Base-by-base conservation (phyloP, 192 early-diverging fungal genomes). In the Thamnidium elegans region DNA sequence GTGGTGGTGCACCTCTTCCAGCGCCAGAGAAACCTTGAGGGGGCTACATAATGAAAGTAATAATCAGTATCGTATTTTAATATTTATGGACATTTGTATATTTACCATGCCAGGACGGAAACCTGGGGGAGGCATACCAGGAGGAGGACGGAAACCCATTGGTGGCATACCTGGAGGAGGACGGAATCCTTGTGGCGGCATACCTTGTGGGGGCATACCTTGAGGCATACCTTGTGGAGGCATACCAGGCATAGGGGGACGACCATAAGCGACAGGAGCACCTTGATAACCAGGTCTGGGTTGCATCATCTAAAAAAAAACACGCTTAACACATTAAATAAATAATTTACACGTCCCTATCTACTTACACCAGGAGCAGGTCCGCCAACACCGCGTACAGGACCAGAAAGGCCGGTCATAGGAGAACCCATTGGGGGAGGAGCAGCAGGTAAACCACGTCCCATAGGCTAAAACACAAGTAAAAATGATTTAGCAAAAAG, bases 301-400 rank as follows among this genome's bases (percentile, higher is more conserved):
- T 63, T 86, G 82, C 94, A 98, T 98, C 83, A 90, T 89, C 65
- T 75, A 55, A 50, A 19, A 11, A 42, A 32, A 9, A 46, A 11
- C 32, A 15, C 48, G 19, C 14, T 48, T 44, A 36, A 45, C 31
- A 31, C 3, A 26, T 2, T 9, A 39, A 39, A 52, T 32, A 34
- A 1, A 55, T 55, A n/a, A 34, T 14, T 58, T 5, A 21, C 19
- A 13, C 26, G 3, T 26, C 51, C 6, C 32, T 17, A 23, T 60
- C 39, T 21, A 65, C 71, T 73, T 68, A 73, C 71, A 63, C 84
- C 84, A 48, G 88, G 85, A 19, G 90, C 90, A 36, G 96, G 96
- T 31, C 94, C 97, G 69, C 97, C 95, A 44, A 99, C 89, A 55
- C 97, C 97, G 56, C 94, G 85, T n/a, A 97, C 89, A 32, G 95